phyloP scores from a whole-genome alignment of 129 eudicot genomes.

The Escallonia herrerae region DNA sequence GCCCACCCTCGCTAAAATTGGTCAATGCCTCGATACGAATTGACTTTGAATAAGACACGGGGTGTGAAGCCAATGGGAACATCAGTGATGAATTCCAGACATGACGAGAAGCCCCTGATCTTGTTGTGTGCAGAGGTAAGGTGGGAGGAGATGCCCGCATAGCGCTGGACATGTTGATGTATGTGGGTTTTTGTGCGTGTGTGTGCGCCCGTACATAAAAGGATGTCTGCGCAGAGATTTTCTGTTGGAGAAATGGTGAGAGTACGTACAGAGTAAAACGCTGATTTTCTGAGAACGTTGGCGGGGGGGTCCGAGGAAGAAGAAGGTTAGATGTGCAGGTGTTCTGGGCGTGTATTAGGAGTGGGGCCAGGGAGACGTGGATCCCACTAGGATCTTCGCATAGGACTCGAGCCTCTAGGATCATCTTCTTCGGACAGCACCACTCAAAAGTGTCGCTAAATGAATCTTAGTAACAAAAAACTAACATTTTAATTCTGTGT shows the following conservation, averaged over 20 bases:
- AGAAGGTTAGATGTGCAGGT: not conserved
- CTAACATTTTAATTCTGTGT: too few relatives aligned
- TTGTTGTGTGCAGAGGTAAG: slow-evolving; percentile 2
- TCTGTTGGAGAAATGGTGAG: not conserved
- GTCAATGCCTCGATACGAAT: slow-evolving; percentile 10
- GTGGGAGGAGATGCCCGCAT: not conserved
- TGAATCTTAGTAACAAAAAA: too few relatives aligned
- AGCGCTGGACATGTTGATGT: slow-evolving; percentile 2
- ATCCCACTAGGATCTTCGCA: too few relatives aligned
- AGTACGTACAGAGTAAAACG: not conserved
- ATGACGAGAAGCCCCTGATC: not conserved
- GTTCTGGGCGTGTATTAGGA: too few relatives aligned
- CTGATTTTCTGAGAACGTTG: not conserved
- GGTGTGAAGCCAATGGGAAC: slow-evolving; percentile 2
- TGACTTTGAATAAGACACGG: not conserved
- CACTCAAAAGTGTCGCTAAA: too few relatives aligned
- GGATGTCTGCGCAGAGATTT: not conserved
- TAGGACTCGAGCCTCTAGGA: too few relatives aligned
- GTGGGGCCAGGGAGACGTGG: too few relatives aligned
- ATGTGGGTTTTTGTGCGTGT: not conserved
- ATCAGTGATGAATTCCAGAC: slow-evolving; percentile 1
- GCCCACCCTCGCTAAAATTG: slow-evolving; percentile 11
- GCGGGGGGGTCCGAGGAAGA: not conserved
- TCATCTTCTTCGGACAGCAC: too few relatives aligned
- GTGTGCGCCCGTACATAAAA: not conserved